Evolutionary conservation across 805 yeast genomes (phyloP), one percentile per base, ranked within the genome.

Genomic region (Ogataea ganodermae): DNA sequence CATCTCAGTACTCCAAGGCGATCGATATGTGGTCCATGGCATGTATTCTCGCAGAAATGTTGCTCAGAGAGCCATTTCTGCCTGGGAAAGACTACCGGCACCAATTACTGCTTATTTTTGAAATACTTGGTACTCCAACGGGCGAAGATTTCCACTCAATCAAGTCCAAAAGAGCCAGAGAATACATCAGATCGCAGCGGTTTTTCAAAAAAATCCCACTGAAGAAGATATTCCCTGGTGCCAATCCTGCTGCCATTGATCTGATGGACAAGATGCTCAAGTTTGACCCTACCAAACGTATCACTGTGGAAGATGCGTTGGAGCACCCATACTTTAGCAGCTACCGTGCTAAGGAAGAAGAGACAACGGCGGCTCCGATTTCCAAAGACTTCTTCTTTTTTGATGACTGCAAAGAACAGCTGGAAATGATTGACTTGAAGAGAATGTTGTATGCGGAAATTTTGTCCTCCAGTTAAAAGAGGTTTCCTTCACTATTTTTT

Each of bases 21-120:
- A 83, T 86, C 50, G 94, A 86, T 60, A 73, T 86, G 13, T 86
- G 94, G 94, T 81, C 89, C 0, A 82, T 84, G 33, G 94, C 92
- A 0, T 86, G 92, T 60, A 84, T 86, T 27, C 59, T 86, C 26
- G 91, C 87, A 0, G 94, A 86, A 62, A 71, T 86, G 74, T 70
- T 82, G 37, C 62, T 72, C 10, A 75, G 81, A 6, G 75, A 74
- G 50, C 90, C 92, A 0, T 63, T 86, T 7, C 81, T 86, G 57
- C 92, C 92, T 0, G 94, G 94, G 1, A 75, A 79, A 46, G 91
- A 86, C 63, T 86, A 83, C 61, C 78, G 79, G 44, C 80, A 84
- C 60, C 96, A 82, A 62, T 65, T 83, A 50, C 70, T 80, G 66
- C 68, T 84, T 18, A 86, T 86, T 6, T 74, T 86, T 59, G 86